phyloP scores from a whole-genome alignment of 139 green algal species.

The Ettlia oleoabundans region DNA sequence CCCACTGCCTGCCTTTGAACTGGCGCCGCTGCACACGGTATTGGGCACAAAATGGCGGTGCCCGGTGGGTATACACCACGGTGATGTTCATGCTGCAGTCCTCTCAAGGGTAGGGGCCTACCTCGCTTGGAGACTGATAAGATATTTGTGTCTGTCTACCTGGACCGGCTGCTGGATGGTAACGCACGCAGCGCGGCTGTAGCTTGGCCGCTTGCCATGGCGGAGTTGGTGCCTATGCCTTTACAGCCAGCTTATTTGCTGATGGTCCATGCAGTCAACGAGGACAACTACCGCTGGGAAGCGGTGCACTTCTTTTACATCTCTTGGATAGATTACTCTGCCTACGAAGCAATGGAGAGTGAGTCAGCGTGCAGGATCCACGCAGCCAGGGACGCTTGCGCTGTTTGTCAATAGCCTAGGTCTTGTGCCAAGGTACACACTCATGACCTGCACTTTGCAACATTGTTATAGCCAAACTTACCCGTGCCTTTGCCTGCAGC shows the following conservation, averaged over 20 bases:
- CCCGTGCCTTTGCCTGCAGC: neutral
- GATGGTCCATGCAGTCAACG: neutral
- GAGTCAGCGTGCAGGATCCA: neutral
- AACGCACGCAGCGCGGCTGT: neutral
- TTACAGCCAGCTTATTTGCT: too few species aligned
- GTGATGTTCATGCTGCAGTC: neutral
- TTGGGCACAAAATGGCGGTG: too few species aligned
- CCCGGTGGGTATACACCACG: too few species aligned
- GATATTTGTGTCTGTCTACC: conserved; percentile 10
- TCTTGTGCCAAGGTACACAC: too few species aligned
- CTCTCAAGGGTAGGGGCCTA: conserved; percentile 1
- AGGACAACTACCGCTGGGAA: conserved; percentile 19
- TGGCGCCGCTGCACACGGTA: too few species aligned
- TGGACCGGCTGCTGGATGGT: conserved; percentile 28
- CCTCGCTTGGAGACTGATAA: neutral
- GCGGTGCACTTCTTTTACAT: neutral
- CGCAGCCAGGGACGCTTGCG: too few species aligned
- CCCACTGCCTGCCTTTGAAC: too few species aligned
- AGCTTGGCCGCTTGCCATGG: neutral
- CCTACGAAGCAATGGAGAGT: neutral
- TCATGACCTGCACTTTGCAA: too few species aligned
- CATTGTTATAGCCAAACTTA: too few species aligned
- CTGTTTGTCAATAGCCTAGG: too few species aligned
- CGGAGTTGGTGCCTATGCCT: too few species aligned
- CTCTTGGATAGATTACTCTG: neutral